These are phyloP conservation scores for Centella asiatica DNA, from an alignment of 129 eudicot genomes.

Conservation along the genomic window DNA sequence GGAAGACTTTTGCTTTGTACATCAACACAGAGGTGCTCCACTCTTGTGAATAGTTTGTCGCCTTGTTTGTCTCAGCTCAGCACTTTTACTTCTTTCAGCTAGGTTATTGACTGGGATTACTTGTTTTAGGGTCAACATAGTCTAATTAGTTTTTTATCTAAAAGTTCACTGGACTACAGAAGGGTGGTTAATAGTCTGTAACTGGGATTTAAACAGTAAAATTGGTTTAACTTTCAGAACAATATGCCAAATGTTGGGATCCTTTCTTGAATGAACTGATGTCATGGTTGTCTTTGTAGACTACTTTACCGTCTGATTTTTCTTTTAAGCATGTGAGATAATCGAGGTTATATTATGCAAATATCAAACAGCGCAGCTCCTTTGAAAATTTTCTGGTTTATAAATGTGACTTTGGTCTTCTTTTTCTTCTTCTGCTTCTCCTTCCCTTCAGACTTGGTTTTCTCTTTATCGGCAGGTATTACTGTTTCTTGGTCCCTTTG, in stretches of 20 bases:
- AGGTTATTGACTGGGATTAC: not conserved
- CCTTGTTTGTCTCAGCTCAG: not conserved
- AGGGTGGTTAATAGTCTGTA: not conserved
- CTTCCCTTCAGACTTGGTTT: not conserved
- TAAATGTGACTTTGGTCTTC: not conserved
- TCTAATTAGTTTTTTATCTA: not conserved
- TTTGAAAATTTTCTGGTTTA: not conserved
- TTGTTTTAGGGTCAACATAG: not conserved
- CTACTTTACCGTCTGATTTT: not conserved
- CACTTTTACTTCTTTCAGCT: not conserved
- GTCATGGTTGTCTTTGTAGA: not conserved
- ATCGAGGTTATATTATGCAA: not conserved
- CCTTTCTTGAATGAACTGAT: not conserved
- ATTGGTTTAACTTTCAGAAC: not conserved
- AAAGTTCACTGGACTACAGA: too few relatives aligned
- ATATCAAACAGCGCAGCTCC: not conserved
- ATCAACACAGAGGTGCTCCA: not conserved
- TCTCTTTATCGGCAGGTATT: conserved; percentile 46
- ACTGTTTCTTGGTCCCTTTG: conserved; percentile 76
- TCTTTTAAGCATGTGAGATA: not conserved
- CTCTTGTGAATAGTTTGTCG: not conserved
- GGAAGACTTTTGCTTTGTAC: not conserved
- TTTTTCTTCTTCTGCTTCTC: not conserved
- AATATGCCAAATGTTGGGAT: not conserved
- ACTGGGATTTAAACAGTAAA: not conserved